These are phyloP conservation scores for Malus asiatica DNA, from an alignment of 306 rosid genomes.

Conservation along the genomic window DNA sequence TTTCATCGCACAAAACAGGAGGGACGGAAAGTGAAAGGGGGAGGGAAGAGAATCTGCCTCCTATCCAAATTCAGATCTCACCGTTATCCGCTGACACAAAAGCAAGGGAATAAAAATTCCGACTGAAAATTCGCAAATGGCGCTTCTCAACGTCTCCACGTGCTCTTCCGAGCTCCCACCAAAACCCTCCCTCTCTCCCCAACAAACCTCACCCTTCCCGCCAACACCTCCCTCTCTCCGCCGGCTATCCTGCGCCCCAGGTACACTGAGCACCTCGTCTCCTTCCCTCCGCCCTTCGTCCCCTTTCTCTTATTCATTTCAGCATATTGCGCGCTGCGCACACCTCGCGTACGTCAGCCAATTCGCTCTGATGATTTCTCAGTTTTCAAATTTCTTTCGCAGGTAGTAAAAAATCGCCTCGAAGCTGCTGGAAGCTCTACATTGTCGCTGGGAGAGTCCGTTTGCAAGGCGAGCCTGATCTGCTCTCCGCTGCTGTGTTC, in stretches of 20 bases:
- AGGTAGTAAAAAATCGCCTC: slow-evolving; percentile 18
- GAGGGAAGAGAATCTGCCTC: no score
- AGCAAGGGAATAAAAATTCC: not conserved
- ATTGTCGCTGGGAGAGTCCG: slow-evolving; percentile 32
- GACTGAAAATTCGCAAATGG: not conserved
- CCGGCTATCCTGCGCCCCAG: slow-evolving; percentile 17
- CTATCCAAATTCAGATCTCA: not conserved
- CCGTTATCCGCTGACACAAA: slow-evolving; percentile 12
- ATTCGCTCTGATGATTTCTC: not conserved
- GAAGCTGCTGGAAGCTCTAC: slow-evolving; percentile 28
- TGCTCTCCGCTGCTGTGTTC: slow-evolving; percentile 68
- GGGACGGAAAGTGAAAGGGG: no score
- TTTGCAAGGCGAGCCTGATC: slow-evolving; percentile 46
- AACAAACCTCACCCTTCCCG: not conserved
- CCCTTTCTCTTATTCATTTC: no score
- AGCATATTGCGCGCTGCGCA: not conserved
- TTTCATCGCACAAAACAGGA: no score
- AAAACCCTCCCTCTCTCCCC: slow-evolving; percentile 11
- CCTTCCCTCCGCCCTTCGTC: not conserved
- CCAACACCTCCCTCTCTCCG: slow-evolving; percentile 5
- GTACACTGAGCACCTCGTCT: slow-evolving; percentile 6
- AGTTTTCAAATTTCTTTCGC: not conserved
- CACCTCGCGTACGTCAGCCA: not conserved
- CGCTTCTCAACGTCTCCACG: slow-evolving; percentile 9
- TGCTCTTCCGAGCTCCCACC: slow-evolving; percentile 32